phyloP scores from a whole-genome alignment of 257 asterid genomes.

The Forsythia suspensa region DNA sequence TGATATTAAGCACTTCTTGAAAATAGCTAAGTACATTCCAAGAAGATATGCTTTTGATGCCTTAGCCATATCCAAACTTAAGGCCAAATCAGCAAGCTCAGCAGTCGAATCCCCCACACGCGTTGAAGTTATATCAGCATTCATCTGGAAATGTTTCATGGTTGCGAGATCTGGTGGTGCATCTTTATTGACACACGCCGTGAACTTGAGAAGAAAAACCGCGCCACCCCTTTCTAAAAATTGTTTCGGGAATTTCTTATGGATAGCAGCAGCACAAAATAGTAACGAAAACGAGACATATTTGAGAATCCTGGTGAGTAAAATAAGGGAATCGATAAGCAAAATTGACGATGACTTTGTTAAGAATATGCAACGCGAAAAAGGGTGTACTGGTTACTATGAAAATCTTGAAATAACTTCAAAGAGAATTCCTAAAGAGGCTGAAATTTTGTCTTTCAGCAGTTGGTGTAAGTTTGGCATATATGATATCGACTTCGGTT shows the following conservation, averaged over 20 bases:
- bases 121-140: slow-evolving; percentile 22
- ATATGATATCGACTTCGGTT: slow-evolving; percentile 21
- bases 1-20: slow-evolving; percentile 8
- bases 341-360: slow-evolving; percentile 16
- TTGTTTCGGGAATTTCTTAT: slow-evolving; percentile 26
- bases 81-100: not conserved
- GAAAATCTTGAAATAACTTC: slow-evolving; percentile 12
- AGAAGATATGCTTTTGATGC: slow-evolving; percentile 25
- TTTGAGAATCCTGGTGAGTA: not conserved
- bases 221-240: slow-evolving; percentile 17
- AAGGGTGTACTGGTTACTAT: not conserved
- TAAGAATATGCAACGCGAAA: not conserved
- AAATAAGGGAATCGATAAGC: slow-evolving; percentile 12
- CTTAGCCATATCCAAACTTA: slow-evolving; percentile 15
- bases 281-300: not conserved
- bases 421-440: slow-evolving; percentile 4
- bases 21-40: not conserved
- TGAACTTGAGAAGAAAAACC: slow-evolving; percentile 25
- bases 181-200: not conserved
- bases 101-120: not conserved
- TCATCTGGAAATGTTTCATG: slow-evolving; percentile 28
- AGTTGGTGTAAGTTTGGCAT: slow-evolving; percentile 25
- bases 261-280: not conserved
- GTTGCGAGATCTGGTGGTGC: slow-evolving; percentile 7
- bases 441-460: slow-evolving; percentile 7